A percentile compares a stretch with the other conserved stretches of the same genome.
Conservation (phyloP, 2,329 filamentous ascomycete species). For the Epichloe elymi region DNA sequence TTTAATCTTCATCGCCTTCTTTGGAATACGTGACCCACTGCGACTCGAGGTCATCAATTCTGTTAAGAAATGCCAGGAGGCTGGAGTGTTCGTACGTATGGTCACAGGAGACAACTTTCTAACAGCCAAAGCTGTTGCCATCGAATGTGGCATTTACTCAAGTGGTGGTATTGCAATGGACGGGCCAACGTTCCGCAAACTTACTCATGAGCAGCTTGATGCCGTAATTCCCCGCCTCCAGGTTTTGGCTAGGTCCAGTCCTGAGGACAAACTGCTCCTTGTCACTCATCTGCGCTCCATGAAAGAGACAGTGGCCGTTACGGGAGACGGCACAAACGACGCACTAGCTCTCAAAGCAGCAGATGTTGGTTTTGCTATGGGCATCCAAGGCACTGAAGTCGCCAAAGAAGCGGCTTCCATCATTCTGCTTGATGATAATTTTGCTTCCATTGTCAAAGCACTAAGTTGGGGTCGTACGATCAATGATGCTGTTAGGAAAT, state of each 20-base stretch:
- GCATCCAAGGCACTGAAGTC: constrained; percentile 52
- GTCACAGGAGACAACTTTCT: constrained; percentile 37
- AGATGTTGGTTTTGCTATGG: constrained; percentile 57
- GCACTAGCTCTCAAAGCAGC: constrained; percentile 52
- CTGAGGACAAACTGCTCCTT: constrained; percentile 54
- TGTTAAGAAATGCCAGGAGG: constrained; percentile 47
- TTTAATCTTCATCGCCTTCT: constrained; percentile 29
- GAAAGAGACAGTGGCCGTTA: constrained; percentile 53
- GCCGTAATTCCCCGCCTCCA: constrained; percentile 48
- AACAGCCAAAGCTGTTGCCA: constrained; percentile 31
- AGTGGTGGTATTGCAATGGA: constrained; percentile 56
- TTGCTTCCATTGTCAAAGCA: constrained; percentile 49
- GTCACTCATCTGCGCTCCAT: constrained; percentile 51
- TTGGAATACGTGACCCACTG: constrained; percentile 58
- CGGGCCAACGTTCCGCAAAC: constrained; percentile 41
- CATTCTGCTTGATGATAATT: constrained; percentile 53
- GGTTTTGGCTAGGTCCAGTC: constrained; percentile 55
- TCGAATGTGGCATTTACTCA: constrained; percentile 27
- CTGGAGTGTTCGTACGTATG: constrained; percentile 55
- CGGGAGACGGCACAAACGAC: constrained; percentile 54
- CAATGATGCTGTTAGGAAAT: constrained; percentile 52
- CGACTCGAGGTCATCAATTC: constrained; percentile 48
- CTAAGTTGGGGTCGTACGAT: constrained; percentile 50
- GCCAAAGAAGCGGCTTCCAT: constrained; percentile 55
- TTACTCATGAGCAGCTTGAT: constrained; percentile 33